These are phyloP conservation scores for Nepenthes mirabilis DNA, from an alignment of 148 eudicot genomes.

Conservation along the genomic window DNA sequence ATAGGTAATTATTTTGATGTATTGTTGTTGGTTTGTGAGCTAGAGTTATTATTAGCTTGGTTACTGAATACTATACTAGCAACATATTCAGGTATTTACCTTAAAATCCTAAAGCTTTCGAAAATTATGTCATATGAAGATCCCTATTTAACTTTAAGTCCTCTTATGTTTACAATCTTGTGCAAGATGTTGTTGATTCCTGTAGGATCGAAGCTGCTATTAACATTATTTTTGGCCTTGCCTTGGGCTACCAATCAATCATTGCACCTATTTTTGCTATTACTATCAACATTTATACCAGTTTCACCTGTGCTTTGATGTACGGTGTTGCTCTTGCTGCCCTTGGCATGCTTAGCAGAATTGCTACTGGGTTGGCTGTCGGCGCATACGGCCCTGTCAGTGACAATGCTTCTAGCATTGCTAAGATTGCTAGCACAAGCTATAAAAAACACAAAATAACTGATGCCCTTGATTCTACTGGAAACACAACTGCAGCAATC, in stretches of 20 bases:
- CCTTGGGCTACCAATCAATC: conserved; percentile 48
- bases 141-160: not conserved
- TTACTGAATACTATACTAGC: conserved; percentile 47
- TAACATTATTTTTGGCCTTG: conserved; percentile 48
- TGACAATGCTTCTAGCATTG: conserved; percentile 58
- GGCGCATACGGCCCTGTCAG: conserved; percentile 57
- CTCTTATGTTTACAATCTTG: conserved; percentile 25
- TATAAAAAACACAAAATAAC: conserved; percentile 39
- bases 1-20: conserved; percentile 45
- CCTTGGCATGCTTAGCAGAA: conserved; percentile 25
- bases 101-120: not conserved
- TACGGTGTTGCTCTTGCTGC: conserved; percentile 54
- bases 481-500: conserved; percentile 56
- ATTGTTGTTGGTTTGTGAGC: conserved; percentile 53
- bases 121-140: no score
- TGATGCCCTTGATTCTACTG: conserved; percentile 63
- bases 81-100: conserved; percentile 37
- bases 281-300: conserved; percentile 33
- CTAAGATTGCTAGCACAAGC: conserved; percentile 64
- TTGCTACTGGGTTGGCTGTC: conserved; percentile 50
- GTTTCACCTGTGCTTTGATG: conserved; percentile 52
- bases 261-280: conserved; percentile 51
- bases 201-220: conserved; percentile 56
- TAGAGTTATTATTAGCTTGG: conserved; percentile 44
- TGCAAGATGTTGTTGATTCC: conserved; percentile 54